phyloP scores from a whole-genome alignment of 2,329 filamentous ascomycete species.

The Knufia fluminis region DNA sequence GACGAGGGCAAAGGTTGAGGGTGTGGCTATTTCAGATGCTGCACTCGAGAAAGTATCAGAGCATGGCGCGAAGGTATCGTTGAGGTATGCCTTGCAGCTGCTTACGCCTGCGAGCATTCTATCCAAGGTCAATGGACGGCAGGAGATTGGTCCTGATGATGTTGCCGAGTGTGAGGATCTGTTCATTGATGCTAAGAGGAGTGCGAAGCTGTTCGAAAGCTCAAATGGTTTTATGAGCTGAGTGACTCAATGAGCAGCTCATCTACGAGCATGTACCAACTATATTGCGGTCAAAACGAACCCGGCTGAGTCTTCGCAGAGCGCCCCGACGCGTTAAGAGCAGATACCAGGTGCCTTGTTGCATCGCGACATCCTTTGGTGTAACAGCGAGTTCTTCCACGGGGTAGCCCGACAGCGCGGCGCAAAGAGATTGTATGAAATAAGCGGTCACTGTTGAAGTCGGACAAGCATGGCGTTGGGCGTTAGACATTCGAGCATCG shows the following conservation, averaged over 20 bases:
- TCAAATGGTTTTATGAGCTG: slow-evolving; percentile 57
- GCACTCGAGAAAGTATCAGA: slow-evolving; percentile 80
- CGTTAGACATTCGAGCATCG: too few relatives aligned
- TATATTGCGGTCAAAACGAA: too few relatives aligned
- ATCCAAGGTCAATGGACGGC: slow-evolving; percentile 70
- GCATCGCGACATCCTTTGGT: too few relatives aligned
- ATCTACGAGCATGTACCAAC: neutral
- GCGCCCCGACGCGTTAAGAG: too few relatives aligned
- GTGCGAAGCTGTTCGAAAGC: slow-evolving; percentile 60
- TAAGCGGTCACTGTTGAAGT: too few relatives aligned
- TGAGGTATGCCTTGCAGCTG: slow-evolving; percentile 88
- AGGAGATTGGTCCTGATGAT: slow-evolving; percentile 67
- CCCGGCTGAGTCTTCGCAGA: too few relatives aligned
- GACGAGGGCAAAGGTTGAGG: slow-evolving; percentile 73
- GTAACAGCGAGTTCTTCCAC: too few relatives aligned
- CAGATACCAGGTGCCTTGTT: too few relatives aligned
- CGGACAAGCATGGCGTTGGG: too few relatives aligned
- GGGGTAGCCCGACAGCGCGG: too few relatives aligned
- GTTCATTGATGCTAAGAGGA: slow-evolving; percentile 73
- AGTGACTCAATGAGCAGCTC: slow-evolving; percentile 19
- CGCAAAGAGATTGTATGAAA: too few relatives aligned
- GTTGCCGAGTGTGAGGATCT: slow-evolving; percentile 74
- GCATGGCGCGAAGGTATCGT: slow-evolving; percentile 77
- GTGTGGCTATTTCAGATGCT: slow-evolving; percentile 65
- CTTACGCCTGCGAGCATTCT: slow-evolving; percentile 85